A percentile compares a stretch with the other conserved stretches of the same genome.
Conservation (phyloP, 305 asterid species). For the Fraxinus paxiana region DNA sequence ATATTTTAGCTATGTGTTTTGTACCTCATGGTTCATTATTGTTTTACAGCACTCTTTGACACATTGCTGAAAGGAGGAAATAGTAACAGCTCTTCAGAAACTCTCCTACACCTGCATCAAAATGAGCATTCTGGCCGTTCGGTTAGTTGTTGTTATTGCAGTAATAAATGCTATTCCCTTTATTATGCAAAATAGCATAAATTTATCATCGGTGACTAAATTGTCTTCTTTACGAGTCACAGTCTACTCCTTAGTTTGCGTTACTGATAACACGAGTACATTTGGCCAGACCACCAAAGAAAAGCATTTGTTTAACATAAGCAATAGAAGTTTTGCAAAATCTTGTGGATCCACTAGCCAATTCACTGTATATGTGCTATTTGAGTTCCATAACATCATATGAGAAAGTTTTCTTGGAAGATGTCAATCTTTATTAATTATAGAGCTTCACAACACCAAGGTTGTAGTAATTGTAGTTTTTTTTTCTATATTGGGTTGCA, state of each 20-base stretch:
- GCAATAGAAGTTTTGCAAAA: slow-evolving; percentile 10
- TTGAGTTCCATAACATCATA: neutral
- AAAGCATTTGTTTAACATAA: neutral
- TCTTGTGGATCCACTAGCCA: neutral
- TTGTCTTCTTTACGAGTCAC: neutral
- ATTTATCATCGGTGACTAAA: neutral
- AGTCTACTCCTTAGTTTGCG: neutral
- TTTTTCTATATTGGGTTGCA: slow-evolving; percentile 30
- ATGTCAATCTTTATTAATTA: neutral
- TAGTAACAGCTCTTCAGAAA: slow-evolving; percentile 47
- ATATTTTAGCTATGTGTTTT: neutral
- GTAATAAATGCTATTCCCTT: neutral
- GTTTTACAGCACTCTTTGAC: slow-evolving; percentile 69
- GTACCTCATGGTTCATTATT: slow-evolving; percentile 28
- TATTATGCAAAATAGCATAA: neutral
- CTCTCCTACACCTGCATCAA: slow-evolving; percentile 5
- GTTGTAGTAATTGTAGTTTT: neutral
- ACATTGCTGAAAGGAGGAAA: slow-evolving; percentile 57
- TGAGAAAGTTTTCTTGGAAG: neutral
- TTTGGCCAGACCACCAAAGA: neutral
- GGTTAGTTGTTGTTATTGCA: neutral
- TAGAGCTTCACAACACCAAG: neutral
- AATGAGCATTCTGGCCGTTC: neutral
- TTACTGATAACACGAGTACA: neutral
- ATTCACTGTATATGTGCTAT: neutral